These are phyloP conservation scores for Alternaria alternata DNA, from an alignment of 2,329 filamentous ascomycete species.

Conservation along the genomic window DNA sequence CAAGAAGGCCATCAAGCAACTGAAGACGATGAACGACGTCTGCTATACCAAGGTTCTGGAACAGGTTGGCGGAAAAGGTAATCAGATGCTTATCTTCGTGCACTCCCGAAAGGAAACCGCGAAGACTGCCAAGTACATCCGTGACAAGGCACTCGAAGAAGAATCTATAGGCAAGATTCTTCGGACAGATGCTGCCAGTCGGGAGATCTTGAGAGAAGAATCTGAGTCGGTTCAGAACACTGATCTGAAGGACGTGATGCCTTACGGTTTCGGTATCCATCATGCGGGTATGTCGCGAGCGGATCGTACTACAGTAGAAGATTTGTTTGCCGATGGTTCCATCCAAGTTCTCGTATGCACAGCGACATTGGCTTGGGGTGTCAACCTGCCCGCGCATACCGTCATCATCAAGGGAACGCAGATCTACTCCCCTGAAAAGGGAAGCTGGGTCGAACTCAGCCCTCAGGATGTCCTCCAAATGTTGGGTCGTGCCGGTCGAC, in stretches of 20 bases:
- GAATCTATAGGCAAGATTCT: constrained; percentile 97
- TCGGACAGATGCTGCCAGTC: constrained; percentile 87
- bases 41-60: constrained; percentile 98
- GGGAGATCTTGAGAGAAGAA: constrained; percentile 87
- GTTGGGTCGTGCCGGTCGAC: constrained; percentile 94
- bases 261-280: constrained; percentile 97
- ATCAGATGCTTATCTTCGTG: constrained; percentile 99
- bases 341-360: constrained; percentile 97
- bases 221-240: constrained; percentile 82
- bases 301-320: constrained; percentile 95
- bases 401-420: constrained; percentile 99
- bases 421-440: constrained; percentile 97
- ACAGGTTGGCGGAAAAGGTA: constrained; percentile 89
- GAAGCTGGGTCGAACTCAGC: constrained; percentile 96
- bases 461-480: constrained; percentile 98
- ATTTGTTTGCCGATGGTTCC: constrained; percentile 88
- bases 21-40: constrained; percentile 99
- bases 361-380: constrained; percentile 98
- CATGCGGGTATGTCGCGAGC: constrained; percentile 95
- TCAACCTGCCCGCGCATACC: constrained; percentile 95
- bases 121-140: constrained; percentile 94
- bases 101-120: constrained; percentile 98
- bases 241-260: constrained; percentile 91
- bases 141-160: constrained; percentile 95
- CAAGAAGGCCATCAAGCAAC: constrained; percentile 97